These are phyloP conservation scores for Citrus mangshanensis DNA, from an alignment of 345 rosid species.

Conservation along the genomic window DNA sequence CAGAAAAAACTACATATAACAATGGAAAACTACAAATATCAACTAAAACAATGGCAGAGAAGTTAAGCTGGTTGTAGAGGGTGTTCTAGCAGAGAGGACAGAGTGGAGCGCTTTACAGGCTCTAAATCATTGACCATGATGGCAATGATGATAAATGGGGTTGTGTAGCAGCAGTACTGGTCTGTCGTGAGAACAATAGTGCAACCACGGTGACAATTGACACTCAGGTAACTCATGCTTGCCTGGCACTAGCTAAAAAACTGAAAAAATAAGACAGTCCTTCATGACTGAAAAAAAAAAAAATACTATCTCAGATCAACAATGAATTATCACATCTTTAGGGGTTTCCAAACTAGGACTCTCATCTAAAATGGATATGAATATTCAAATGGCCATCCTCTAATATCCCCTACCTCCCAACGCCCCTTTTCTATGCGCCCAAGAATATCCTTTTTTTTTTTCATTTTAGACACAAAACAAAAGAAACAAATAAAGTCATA, in stretches of 20 bases:
- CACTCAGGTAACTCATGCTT: background rate
- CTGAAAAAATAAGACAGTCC: background rate
- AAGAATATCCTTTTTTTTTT: background rate
- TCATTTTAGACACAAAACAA: background rate
- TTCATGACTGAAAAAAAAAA: background rate
- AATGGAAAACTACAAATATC: conserved; percentile 1
- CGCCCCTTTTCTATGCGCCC: background rate
- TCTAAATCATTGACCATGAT: background rate
- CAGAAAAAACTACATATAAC: background rate
- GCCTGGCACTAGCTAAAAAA: background rate
- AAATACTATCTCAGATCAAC: background rate
- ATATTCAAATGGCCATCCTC: background rate
- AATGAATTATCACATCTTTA: background rate
- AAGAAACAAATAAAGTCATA: conserved; percentile 10
- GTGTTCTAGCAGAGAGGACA: background rate
- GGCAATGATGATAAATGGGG: background rate
- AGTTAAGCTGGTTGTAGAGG: background rate
- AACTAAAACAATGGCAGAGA: background rate
- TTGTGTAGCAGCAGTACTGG: background rate
- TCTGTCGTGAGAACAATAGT: background rate
- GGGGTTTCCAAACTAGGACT: background rate
- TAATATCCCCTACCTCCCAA: no score
- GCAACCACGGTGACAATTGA: background rate
- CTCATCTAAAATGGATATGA: background rate
- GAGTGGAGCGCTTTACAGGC: background rate